Evolutionary conservation across 805 yeast genomes (phyloP), one percentile per base, ranked within the genome.

Genomic region (Cyberlindnera misumaiensis): DNA sequence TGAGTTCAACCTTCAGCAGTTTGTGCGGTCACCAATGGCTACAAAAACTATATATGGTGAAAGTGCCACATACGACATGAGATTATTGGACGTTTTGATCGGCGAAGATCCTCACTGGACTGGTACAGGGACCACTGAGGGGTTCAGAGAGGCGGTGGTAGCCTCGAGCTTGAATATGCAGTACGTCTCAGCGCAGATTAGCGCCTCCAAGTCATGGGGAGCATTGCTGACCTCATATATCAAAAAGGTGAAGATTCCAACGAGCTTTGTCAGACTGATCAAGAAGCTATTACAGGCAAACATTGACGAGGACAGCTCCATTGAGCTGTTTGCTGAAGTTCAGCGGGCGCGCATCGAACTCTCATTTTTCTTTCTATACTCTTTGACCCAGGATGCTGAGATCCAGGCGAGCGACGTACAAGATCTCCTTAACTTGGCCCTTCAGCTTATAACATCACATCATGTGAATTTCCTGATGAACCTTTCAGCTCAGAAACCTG

Each of bases 171-270:
- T 78, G 32, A 80, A 80, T 49, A 53, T 77, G 35, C 86, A 86
- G 44, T 70, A 68, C 48, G 69, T 77, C 7, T 70, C 77, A 30
- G 71, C 89, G 1, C 95, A 87, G 51, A 65, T 80, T 12, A 65
- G 75, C 4, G 73, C 83, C 15, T 82, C 86, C 4, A 81, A 80
- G 49, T 73, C 94, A 0, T 77, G 85, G 72, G 88, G 90, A 35
- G 87, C 93, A 2, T 63, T 88, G 26, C 45, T 86, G 16, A 78
- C 90, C 0, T 75, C 90, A 0, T 80, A 64, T 49, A 71, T 83
- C 42, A 72, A 76, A 44, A 65, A 63, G 32, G 56, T 55, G 16
- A 51, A 55, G 2, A 42, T 45, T 0, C 58, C 61, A 4, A 42
- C 53, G 8, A 53, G 64, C 0, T 65, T 63, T 46, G 48, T 62